Conservation (phyloP, 305 asterid species). For the Fraxinus nigra region DNA sequence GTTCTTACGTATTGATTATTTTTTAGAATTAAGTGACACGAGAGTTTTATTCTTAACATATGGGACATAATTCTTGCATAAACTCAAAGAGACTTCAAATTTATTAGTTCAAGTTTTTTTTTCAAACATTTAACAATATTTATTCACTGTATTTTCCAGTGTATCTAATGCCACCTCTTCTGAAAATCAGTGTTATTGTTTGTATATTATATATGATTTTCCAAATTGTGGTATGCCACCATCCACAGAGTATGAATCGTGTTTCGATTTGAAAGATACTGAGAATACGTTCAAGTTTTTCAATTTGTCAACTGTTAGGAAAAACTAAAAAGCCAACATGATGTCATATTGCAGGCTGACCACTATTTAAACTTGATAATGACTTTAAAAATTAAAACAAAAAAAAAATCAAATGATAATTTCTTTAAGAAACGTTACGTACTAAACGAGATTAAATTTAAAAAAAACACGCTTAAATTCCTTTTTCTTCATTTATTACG, state of each 20-base stretch:
- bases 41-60: too few relatives aligned
- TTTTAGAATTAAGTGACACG: too few relatives aligned
- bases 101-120: too few relatives aligned
- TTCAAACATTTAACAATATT: neutral
- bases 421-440: too few relatives aligned
- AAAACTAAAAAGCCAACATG: neutral
- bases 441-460: neutral
- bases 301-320: neutral
- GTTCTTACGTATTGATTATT: too few relatives aligned
- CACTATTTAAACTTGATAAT: neutral
- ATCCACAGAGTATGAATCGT: neutral
- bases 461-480: too few relatives aligned
- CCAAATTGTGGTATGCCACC: neutral
- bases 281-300: neutral
- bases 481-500: too few relatives aligned
- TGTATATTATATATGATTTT: neutral
- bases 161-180: neutral
- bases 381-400: neutral
- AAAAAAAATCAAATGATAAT: neutral
- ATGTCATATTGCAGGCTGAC: neutral
- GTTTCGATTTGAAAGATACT: neutral
- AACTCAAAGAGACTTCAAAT: too few relatives aligned
- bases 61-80: too few relatives aligned
- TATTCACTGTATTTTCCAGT: too few relatives aligned
- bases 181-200: neutral